Evolutionary conservation across 306 rosid species (phyloP).

Genomic region (Vigna angularis): DNA sequence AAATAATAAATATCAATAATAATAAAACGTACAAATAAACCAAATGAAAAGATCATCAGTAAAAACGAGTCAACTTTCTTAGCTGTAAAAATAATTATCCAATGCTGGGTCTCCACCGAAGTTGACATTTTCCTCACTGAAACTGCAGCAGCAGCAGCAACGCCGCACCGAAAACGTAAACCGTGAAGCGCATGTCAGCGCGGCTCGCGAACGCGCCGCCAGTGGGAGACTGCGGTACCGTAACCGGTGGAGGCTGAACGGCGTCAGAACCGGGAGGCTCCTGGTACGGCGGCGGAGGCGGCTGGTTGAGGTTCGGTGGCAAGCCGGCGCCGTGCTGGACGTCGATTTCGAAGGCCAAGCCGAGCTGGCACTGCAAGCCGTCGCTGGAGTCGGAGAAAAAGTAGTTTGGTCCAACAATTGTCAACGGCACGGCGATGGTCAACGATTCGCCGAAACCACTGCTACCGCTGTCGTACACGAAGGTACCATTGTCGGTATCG

Average conservation of each 20-base stretch:
- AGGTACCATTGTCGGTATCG: constrained; percentile 62
- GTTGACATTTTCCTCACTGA: constrained; percentile 9
- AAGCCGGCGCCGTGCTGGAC: constrained; percentile 76
- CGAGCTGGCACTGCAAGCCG: constrained; percentile 69
- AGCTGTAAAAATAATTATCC: background rate
- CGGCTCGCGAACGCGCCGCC: constrained; percentile 41
- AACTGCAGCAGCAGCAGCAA: constrained; percentile 25
- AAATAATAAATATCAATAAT: background rate
- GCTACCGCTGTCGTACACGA: constrained; percentile 55
- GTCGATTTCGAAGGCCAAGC: constrained; percentile 75
- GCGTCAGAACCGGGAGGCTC: constrained; percentile 64
- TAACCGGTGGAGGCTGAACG: constrained; percentile 53
- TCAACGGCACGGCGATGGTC: constrained; percentile 69
- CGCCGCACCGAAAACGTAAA: constrained; percentile 31
- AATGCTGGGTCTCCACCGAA: constrained; percentile 5
- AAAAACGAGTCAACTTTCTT: too few relatives aligned
- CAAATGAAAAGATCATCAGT: background rate
- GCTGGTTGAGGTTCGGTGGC: constrained; percentile 86
- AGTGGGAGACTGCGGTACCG: constrained; percentile 32
- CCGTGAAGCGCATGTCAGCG: constrained; percentile 38
- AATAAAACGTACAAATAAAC: background rate
- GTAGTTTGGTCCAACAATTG: constrained; percentile 62
- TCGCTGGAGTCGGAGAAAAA: constrained; percentile 73
- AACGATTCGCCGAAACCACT: constrained; percentile 44
- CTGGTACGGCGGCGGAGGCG: constrained; percentile 85